These are phyloP conservation scores for Exophiala mesophila DNA, from an alignment of 2,329 filamentous ascomycete species.

Conservation along the genomic window DNA sequence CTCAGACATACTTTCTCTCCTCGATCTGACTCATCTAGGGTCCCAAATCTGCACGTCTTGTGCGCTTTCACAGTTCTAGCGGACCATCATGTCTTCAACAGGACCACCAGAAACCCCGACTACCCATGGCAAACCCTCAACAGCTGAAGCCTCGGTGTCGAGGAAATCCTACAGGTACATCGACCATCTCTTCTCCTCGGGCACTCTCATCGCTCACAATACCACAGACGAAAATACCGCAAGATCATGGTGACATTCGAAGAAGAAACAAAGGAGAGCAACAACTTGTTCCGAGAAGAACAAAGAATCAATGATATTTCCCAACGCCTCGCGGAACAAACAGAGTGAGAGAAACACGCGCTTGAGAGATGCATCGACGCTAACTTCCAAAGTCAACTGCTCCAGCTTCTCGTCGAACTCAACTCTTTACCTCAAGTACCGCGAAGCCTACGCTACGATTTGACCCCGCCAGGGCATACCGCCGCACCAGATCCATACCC, in stretches of 20 bases:
- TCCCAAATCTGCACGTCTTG: too few relatives aligned
- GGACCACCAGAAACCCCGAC: conserved; percentile 5
- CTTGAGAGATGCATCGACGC: too few relatives aligned
- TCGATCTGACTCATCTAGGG: too few relatives aligned
- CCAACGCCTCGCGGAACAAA: conserved; percentile 80
- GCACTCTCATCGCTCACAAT: not conserved
- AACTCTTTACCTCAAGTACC: conserved; percentile 80
- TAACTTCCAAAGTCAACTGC: conserved; percentile 73
- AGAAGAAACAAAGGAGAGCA: conserved; percentile 69
- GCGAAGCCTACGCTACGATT: conserved; percentile 66
- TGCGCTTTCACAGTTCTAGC: too few relatives aligned
- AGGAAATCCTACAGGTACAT: conserved; percentile 23
- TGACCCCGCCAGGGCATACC: conserved; percentile 47
- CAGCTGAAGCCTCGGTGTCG: conserved; percentile 13
- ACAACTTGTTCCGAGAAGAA: conserved; percentile 65
- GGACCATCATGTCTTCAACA: conserved; percentile 11
- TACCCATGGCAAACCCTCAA: not conserved
- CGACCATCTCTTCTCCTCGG: not conserved
- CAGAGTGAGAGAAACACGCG: conserved; percentile 89
- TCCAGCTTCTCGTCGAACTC: conserved; percentile 84
- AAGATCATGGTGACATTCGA: conserved; percentile 78
- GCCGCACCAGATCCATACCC: conserved; percentile 42
- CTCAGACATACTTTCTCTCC: too few relatives aligned
- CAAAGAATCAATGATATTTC: conserved; percentile 74
- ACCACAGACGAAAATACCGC: conserved; percentile 80